phyloP scores from a whole-genome alignment of 225 moss, liverwort and hornwort species.

The Lunularia cruciata region DNA sequence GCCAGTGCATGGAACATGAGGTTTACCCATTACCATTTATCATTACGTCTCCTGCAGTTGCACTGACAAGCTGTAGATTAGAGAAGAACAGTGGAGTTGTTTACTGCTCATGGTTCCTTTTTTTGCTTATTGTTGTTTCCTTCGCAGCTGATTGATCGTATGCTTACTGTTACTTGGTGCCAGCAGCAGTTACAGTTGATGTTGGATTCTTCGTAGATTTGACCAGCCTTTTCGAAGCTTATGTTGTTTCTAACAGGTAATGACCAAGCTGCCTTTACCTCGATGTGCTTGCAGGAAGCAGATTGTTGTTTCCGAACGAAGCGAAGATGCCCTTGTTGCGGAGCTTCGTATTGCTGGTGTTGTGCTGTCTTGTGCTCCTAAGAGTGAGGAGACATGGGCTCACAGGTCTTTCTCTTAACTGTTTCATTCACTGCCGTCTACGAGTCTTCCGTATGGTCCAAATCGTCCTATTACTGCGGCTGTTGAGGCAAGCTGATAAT shows the following conservation, averaged over 20 bases:
- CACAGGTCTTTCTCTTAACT: constrained; percentile 61
- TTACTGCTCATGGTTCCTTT: no score
- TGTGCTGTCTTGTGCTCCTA: constrained; percentile 84
- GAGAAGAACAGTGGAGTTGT: no score
- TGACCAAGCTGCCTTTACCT: no score
- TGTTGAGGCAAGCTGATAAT: neutral
- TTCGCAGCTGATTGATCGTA: no score
- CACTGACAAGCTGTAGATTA: neutral
- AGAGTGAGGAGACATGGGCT: constrained; percentile 99
- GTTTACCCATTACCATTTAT: constrained; percentile 37
- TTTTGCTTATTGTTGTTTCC: no score
- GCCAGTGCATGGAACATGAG: constrained; percentile 95
- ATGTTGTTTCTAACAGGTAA: no score
- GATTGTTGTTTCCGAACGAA: constrained; percentile 54
- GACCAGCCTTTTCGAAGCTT: no score
- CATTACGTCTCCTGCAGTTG: neutral
- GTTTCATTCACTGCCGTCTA: neutral
- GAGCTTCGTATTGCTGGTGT: constrained; percentile 81
- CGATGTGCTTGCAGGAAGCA: constrained; percentile 63
- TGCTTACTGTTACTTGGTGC: no score
- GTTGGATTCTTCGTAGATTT: no score
- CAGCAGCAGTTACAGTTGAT: no score
- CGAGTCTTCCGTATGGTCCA: neutral
- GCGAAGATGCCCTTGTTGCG: constrained; percentile 51
- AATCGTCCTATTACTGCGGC: neutral